Conservation (phyloP, 495 filamentous ascomycete genomes). For the Penicillium bialowiezense region DNA sequence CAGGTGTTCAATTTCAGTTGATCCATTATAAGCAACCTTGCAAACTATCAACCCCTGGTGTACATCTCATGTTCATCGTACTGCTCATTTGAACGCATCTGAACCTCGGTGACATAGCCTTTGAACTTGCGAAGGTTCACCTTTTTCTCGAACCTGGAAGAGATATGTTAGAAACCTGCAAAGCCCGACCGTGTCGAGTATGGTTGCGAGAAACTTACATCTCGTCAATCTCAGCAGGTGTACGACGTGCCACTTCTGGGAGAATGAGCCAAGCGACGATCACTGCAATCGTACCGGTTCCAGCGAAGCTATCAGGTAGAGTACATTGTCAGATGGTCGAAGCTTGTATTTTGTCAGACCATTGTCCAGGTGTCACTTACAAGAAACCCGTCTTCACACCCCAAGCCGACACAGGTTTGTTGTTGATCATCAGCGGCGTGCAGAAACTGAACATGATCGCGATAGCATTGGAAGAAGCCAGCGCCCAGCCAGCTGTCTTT, state of each 20-base stretch:
- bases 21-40: too few species aligned
- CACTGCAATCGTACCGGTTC: constrained; percentile 25
- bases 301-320: constrained; percentile 25
- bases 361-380: constrained; percentile 20
- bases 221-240: constrained; percentile 39
- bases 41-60: too few species aligned
- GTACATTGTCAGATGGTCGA: too few species aligned
- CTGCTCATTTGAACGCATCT: constrained; percentile 19
- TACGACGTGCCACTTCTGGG: constrained; percentile 33
- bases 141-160: constrained; percentile 29
- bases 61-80: constrained; percentile 4
- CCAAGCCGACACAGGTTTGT: constrained; percentile 27
- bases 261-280: constrained; percentile 40
- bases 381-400: constrained; percentile 44
- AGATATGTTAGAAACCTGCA: neutral
- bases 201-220: constrained; percentile 19
- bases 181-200: too few species aligned
- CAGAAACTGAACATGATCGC: constrained; percentile 45
- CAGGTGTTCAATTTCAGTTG: too few species aligned
- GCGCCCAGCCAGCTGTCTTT: constrained; percentile 34
- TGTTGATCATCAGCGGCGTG: constrained; percentile 43
- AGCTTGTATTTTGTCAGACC: too few species aligned
- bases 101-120: constrained; percentile 29
- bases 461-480: constrained; percentile 35
- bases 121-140: constrained; percentile 34